Conservation (phyloP, 805 yeast species). For the Lipomyces yamanashiensis region DNA sequence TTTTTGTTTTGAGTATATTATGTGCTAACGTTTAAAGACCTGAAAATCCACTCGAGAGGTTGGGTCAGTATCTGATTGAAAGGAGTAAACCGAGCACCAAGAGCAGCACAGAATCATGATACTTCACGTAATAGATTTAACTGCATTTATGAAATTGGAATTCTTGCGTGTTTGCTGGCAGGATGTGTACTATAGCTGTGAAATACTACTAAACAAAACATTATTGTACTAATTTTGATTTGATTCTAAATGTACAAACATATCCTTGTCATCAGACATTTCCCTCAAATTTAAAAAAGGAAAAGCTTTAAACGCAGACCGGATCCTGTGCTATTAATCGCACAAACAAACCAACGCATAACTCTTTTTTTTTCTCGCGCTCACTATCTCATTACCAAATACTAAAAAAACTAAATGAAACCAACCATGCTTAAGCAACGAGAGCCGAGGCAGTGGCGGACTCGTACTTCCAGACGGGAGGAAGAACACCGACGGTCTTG, state of each 20-base stretch:
- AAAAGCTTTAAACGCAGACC: not conserved
- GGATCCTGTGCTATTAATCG: not conserved
- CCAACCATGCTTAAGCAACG: slow-evolving; percentile 72
- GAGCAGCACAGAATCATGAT: not conserved
- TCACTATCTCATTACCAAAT: not conserved
- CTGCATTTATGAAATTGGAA: no score
- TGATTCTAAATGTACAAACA: slow-evolving; percentile 8
- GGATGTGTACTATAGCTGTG: no score
- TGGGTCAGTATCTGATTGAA: slow-evolving; percentile 35
- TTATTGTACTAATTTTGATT: slow-evolving; percentile 7
- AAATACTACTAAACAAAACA: not conserved
- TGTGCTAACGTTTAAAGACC: slow-evolving; percentile 28
- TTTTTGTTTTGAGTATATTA: not conserved
- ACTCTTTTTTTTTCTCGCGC: not conserved
- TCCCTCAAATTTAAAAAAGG: not conserved
- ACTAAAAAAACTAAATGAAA: slow-evolving; percentile 1
- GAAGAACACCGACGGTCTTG: slow-evolving; percentile 98
- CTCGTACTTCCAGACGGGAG: slow-evolving; percentile 99
- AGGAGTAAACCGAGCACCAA: slow-evolving; percentile 17
- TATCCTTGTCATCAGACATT: not conserved
- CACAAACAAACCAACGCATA: slow-evolving; percentile 5
- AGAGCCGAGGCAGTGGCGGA: slow-evolving; percentile 99
- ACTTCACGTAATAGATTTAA: not conserved
- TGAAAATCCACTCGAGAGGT: slow-evolving; percentile 37
- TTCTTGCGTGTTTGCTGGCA: no score